Conservation (phyloP, 768 basidiomycete species). For the Leucogyrophana mollusca region DNA sequence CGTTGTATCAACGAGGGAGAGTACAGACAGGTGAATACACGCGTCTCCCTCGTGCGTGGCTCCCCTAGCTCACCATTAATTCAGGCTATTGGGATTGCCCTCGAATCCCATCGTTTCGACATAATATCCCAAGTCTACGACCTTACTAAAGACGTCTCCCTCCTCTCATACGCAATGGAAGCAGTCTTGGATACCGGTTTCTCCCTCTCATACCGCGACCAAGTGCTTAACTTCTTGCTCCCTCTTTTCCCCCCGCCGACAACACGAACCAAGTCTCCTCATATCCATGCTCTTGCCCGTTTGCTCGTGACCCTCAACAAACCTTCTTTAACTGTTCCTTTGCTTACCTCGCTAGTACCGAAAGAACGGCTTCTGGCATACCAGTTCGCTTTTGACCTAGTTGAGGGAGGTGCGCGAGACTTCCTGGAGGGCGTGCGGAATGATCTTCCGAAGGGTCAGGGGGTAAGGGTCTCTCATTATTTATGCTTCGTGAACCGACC, state of each 20-base stretch:
- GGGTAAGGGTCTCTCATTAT: constrained; percentile 39
- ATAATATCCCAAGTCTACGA: constrained; percentile 78
- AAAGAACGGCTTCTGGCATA: constrained; percentile 80
- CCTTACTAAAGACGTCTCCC: constrained; percentile 67
- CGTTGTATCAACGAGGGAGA: constrained; percentile 88
- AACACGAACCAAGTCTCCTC: constrained; percentile 68
- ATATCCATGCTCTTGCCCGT: constrained; percentile 81
- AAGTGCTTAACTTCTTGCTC: constrained; percentile 75
- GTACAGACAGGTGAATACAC: constrained; percentile 72
- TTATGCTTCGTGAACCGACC: constrained; percentile 8
- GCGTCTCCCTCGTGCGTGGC: neutral
- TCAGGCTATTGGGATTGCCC: constrained; percentile 92
- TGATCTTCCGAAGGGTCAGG: constrained; percentile 65
- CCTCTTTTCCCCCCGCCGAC: constrained; percentile 83
- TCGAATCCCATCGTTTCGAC: constrained; percentile 88
- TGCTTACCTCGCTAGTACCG: constrained; percentile 70
- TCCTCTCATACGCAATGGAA: constrained; percentile 91
- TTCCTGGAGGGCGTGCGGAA: constrained; percentile 78
- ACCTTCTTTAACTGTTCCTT: constrained; percentile 71
- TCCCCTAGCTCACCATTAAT: constrained; percentile 3
- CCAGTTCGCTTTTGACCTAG: constrained; percentile 94
- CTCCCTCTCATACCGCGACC: constrained; percentile 80
- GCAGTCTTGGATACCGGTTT: constrained; percentile 89
- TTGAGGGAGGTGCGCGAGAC: constrained; percentile 91
- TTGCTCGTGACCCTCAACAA: constrained; percentile 87